Evolutionary conservation across 345 rosid genomes (phyloP).

Genomic region (Dipteronia dyeriana): DNA sequence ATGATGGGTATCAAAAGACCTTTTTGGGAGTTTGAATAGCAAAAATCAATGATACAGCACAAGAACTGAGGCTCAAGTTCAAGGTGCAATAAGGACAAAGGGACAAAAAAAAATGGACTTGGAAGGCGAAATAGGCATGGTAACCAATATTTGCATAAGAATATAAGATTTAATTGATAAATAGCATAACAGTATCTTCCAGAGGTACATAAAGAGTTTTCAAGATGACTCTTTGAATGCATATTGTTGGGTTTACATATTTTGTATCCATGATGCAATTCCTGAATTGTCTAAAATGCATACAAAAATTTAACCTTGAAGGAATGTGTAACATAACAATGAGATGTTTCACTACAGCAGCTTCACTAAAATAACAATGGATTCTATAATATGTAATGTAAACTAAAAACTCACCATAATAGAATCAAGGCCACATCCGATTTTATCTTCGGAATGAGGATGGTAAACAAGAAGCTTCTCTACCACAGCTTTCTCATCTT

Average conservation of each 20-base stretch:
- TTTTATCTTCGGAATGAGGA: conserved; percentile 76
- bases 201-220: neutral
- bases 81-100: conserved; percentile 8
- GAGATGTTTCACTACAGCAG: neutral
- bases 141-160: neutral
- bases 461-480: conserved; percentile 77
- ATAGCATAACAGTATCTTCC: neutral
- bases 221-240: neutral
- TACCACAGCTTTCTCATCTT: conserved; percentile 58
- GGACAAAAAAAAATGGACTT: neutral
- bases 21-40: neutral
- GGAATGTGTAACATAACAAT: neutral
- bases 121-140: neutral
- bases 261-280: neutral
- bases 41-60: neutral
- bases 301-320: neutral
- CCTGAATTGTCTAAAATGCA: neutral
- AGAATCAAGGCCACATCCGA: conserved; percentile 77
- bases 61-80: conserved; percentile 6
- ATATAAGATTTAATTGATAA: neutral
- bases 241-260: conserved; percentile 4
- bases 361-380: neutral
- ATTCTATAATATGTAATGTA: neutral
- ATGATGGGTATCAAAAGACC: conserved; percentile 1
- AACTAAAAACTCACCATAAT: conserved; percentile 56